Evolutionary conservation across 257 asterid genomes (phyloP), one percentile per base, ranked within the genome.

Genomic region (Osmanthus fragrans): DNA sequence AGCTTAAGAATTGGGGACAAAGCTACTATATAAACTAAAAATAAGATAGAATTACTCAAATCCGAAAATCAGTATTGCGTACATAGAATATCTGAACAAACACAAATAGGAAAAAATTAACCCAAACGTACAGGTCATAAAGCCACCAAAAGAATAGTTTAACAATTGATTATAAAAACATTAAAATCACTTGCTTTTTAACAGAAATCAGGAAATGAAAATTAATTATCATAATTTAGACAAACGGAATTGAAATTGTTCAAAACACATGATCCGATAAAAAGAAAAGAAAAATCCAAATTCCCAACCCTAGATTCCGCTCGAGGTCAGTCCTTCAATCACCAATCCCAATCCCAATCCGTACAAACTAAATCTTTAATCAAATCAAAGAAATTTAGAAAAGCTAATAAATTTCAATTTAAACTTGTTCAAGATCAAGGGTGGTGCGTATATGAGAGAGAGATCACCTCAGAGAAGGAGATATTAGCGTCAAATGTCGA

Each of bases 271-370:
- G 29, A 18, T 1, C 10, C 25, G 63, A 54, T 18, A 54, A 6
- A 54, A 0, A n/a, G 7, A 56, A n/a, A 18, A 56, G 7, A 19
- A 7, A 56, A 56, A 56, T 56, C 30, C 29, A 56, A 13, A 56
- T n/a, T n/a, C 65, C 65, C 65, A n/a, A 56, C 65, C 65, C 65
- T 56, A 56, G 65, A 56, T 19, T 56, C 65, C 65, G 7, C 29
- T 18, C 65, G 4, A 5, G 11, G 65, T n/a, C 65, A 56, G 7
- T 56, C 27, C 4, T 18, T 56, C 27, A 56, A 56, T 56, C 65
- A 56, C 30, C 65, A 21, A 19, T 2, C 65, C 30, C 65, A 21
- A 19, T 2, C 65, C 27, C 23, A 56, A n/a, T 56, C 10, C 54
- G 54, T 3, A 13, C 54, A 19, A 45, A 56, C 27, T n/a, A 21